These are phyloP conservation scores for Candida hungchunana DNA, from an alignment of 805 yeast genomes.

Conservation along the genomic window DNA sequence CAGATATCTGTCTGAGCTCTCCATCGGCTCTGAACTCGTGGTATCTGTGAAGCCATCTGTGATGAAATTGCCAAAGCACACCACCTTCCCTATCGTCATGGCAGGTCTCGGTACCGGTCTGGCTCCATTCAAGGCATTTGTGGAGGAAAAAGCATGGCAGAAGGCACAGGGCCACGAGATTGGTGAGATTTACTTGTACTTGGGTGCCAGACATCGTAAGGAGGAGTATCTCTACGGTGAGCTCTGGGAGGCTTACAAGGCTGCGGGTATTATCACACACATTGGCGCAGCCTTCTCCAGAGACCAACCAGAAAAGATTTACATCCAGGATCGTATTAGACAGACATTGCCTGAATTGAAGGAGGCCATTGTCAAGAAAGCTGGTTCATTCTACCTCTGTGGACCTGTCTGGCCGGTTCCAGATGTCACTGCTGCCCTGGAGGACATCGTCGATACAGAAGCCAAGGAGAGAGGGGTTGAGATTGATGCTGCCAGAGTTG, in stretches of 20 bases:
- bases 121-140: conserved; percentile 97
- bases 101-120: conserved; percentile 97
- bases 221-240: conserved; percentile 97
- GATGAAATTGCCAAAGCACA: conserved; percentile 87
- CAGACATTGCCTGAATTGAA: conserved; percentile 69
- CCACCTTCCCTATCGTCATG: conserved; percentile 91
- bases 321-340: conserved; percentile 90
- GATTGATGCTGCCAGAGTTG: conserved; percentile 70
- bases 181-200: conserved; percentile 81
- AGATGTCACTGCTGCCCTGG: conserved; percentile 85
- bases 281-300: conserved; percentile 98
- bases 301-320: conserved; percentile 92
- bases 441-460: conserved; percentile 70
- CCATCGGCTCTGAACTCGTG: conserved; percentile 78
- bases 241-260: conserved; percentile 93
- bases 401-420: conserved; percentile 99
- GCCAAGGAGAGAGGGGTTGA: conserved; percentile 63
- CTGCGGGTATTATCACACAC: conserved; percentile 87
- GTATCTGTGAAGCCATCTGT: conserved; percentile 96
- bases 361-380: conserved; percentile 69
- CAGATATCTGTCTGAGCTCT: conserved; percentile 75
- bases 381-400: conserved; percentile 92
- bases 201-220: conserved; percentile 93
- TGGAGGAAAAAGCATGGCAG: conserved; percentile 95
- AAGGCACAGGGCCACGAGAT: conserved; percentile 81